phyloP scores from a whole-genome alignment of 2,329 filamentous ascomycete species.

The Penicillium sp. region DNA sequence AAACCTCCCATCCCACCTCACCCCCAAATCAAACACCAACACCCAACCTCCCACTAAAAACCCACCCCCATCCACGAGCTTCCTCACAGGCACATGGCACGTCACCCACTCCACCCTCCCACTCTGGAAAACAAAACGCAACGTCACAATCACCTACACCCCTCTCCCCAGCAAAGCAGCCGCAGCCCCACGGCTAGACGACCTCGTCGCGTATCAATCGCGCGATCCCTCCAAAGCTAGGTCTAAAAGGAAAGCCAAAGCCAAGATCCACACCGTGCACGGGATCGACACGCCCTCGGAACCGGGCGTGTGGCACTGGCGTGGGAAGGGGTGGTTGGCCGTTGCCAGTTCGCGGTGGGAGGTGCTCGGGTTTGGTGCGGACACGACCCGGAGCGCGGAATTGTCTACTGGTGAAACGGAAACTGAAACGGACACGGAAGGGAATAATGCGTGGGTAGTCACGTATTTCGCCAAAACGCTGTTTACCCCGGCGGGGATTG shows the following conservation, averaged over 20 bases:
- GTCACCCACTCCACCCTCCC: slow-evolving; percentile 28
- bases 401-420: no score
- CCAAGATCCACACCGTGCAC: slow-evolving; percentile 21
- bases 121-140: slow-evolving; percentile 27
- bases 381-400: not conserved
- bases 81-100: slow-evolving; percentile 26
- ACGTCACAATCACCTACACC: slow-evolving; percentile 27
- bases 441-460: slow-evolving; percentile 63
- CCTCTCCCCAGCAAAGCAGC: slow-evolving; percentile 2
- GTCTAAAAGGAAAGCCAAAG: slow-evolving; percentile 5
- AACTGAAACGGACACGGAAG: no score
- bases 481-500: slow-evolving; percentile 80
- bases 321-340: slow-evolving; percentile 72
- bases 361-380: slow-evolving; percentile 33
- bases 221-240: not conserved
- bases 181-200: slow-evolving; percentile 10
- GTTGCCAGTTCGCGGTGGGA: slow-evolving; percentile 80
- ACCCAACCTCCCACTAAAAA: not conserved
- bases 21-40: not conserved
- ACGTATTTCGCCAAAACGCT: slow-evolving; percentile 83
- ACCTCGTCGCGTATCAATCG: slow-evolving; percentile 22
- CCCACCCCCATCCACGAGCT: slow-evolving; percentile 16
- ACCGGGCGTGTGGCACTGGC: slow-evolving; percentile 68
- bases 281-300: slow-evolving; percentile 21
- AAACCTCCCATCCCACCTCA: not conserved